Percentiles rank a stretch among this genome's conserved stretches.
Evolutionary conservation across 2,329 filamentous ascomycete species (phyloP).

Genomic region (Exophiala bonariae): DNA sequence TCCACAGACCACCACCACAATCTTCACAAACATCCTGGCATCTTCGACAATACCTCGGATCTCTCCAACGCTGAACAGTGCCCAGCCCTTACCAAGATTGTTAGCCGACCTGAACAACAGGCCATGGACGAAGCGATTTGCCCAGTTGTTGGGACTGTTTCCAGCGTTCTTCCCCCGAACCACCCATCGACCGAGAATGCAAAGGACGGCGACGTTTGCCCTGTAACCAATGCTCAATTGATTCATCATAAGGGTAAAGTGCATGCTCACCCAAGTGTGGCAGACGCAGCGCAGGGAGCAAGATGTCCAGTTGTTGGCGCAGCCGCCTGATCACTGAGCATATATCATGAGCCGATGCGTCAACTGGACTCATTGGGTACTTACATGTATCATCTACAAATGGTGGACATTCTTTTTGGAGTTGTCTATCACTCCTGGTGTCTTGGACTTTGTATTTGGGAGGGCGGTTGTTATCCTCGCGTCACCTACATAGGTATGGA

Average conservation of each 20-base stretch:
- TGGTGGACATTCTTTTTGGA: neutral
- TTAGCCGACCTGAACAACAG: constrained; percentile 24
- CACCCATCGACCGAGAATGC: constrained; percentile 24
- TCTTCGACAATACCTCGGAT: constrained; percentile 16
- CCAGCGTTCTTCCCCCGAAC: constrained; percentile 26
- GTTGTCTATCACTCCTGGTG: too few species aligned
- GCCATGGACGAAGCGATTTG: constrained; percentile 29
- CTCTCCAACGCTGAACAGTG: constrained; percentile 23
- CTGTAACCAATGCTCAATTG: constrained; percentile 26
- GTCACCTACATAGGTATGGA: too few species aligned
- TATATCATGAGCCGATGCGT: too few species aligned
- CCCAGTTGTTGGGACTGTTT: constrained; percentile 27
- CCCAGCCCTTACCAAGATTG: constrained; percentile 26
- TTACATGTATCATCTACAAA: too few species aligned
- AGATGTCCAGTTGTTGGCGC: constrained; percentile 24
- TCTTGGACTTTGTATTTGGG: too few species aligned
- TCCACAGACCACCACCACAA: constrained; percentile 29
- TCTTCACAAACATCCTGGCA: constrained; percentile 25
- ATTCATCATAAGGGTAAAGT: constrained; percentile 25
- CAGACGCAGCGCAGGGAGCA: constrained; percentile 17
- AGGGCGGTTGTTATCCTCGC: too few species aligned
- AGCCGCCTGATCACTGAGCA: neutral
- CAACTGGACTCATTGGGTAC: too few species aligned
- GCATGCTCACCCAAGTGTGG: constrained; percentile 21
- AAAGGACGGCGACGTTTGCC: constrained; percentile 24